Percentiles rank a stretch among this genome's conserved stretches.
These are phyloP conservation scores for Pichia nakasei DNA, from an alignment of 805 yeast species.

Conservation along the genomic window DNA sequence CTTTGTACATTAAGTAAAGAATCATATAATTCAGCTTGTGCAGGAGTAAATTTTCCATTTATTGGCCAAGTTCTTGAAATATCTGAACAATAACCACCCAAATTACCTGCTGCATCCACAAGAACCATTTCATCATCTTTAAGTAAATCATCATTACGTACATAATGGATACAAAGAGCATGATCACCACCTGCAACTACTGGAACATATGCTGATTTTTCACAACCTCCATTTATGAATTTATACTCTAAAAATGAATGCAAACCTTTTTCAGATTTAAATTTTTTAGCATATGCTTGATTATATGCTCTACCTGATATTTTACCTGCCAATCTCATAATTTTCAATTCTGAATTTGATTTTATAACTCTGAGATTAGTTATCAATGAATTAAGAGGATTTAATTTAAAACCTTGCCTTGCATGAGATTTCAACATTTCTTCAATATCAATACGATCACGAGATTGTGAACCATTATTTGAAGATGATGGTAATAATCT, in stretches of 20 bases:
- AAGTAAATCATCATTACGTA: conserved; percentile 80
- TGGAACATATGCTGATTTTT: conserved; percentile 82
- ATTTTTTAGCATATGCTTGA: conserved; percentile 60
- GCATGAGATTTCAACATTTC: conserved; percentile 18
- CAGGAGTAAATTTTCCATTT: conserved; percentile 57
- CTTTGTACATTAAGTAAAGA: conserved; percentile 82
- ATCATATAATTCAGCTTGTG: conserved; percentile 81
- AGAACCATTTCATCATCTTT: conserved; percentile 67
- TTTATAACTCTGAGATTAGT: conserved; percentile 57
- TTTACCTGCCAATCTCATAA: conserved; percentile 77
- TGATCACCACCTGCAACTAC: conserved; percentile 93
- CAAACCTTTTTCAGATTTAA: conserved; percentile 67
- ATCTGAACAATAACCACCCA: conserved; percentile 94
- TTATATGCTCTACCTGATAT: conserved; percentile 81
- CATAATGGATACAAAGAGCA: conserved; percentile 87
- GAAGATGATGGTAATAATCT: conserved; percentile 14
- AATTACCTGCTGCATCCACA: conserved; percentile 89
- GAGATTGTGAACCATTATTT: conserved; percentile 15
- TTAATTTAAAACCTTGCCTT: conserved; percentile 17
- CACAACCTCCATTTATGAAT: conserved; percentile 84
- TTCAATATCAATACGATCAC: conserved; percentile 11
- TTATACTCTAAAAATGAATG: conserved; percentile 75
- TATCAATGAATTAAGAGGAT: conserved; percentile 35
- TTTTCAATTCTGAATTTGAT: conserved; percentile 62
- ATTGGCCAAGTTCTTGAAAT: conserved; percentile 97